Percentiles rank a stretch among this genome's conserved stretches.
Conservation (phyloP, 2,329 filamentous ascomycete genomes). For the Clonostachys rhizophaga region DNA sequence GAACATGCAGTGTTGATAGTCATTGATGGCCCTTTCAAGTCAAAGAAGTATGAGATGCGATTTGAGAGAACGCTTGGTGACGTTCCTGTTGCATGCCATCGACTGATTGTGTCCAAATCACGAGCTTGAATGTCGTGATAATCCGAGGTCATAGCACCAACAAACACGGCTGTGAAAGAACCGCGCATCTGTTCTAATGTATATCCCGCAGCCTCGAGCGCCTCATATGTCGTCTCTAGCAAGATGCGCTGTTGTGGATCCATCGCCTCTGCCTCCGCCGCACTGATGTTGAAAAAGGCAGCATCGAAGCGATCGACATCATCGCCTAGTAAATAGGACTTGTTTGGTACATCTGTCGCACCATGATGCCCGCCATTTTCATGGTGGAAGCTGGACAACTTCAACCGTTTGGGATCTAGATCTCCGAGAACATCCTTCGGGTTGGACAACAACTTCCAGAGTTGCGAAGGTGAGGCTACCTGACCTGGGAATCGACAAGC, state of each 20-base stretch:
- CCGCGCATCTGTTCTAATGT: slow-evolving; percentile 16
- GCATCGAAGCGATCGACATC: slow-evolving; percentile 25
- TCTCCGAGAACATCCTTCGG: slow-evolving; percentile 25
- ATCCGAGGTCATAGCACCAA: slow-evolving; percentile 18
- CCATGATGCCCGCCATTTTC: slow-evolving; percentile 22
- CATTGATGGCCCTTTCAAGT: slow-evolving; percentile 44
- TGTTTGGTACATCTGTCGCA: slow-evolving; percentile 7
- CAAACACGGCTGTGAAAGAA: slow-evolving; percentile 17
- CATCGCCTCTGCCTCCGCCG: slow-evolving; percentile 27
- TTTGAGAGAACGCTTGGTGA: slow-evolving; percentile 40
- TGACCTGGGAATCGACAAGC: slow-evolving; percentile 30
- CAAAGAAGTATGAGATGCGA: slow-evolving; percentile 46
- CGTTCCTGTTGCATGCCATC: slow-evolving; percentile 1
- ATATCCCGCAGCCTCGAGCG: slow-evolving; percentile 26
- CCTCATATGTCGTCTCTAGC: slow-evolving; percentile 33
- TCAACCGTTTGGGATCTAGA: slow-evolving; percentile 13
- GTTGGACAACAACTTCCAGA: slow-evolving; percentile 24
- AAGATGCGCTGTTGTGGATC: slow-evolving; percentile 36
- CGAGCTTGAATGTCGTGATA: slow-evolving; percentile 27
- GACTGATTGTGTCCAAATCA: slow-evolving; percentile 40
- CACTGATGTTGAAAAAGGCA: slow-evolving; percentile 31
- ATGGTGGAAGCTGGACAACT: slow-evolving; percentile 13
- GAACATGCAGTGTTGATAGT: slow-evolving; percentile 47
- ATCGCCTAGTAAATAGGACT: slow-evolving; percentile 29
- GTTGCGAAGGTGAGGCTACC: slow-evolving; percentile 20